These are phyloP conservation scores for Metschnikowia borealis DNA, from an alignment of 805 yeast species.

Conservation along the genomic window DNA sequence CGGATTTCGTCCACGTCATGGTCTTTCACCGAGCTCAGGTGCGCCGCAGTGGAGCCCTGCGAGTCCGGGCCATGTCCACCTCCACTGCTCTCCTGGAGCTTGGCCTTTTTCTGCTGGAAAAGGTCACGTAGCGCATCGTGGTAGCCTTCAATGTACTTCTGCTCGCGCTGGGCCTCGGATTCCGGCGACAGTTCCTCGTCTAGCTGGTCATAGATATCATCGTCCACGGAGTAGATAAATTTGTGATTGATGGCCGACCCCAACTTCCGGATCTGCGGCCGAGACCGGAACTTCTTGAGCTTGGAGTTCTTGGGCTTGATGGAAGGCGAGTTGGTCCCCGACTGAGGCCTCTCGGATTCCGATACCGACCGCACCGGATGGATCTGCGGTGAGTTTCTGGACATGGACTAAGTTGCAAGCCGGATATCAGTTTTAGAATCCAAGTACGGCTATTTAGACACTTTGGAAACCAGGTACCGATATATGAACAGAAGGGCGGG, in stretches of 20 bases:
- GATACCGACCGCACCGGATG: slow-evolving; percentile 13
- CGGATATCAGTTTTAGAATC: no score
- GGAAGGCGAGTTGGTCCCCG: slow-evolving; percentile 11
- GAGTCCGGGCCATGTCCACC: slow-evolving; percentile 5
- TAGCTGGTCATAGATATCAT: slow-evolving; percentile 60
- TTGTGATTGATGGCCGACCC: slow-evolving; percentile 22
- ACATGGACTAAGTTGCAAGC: background rate
- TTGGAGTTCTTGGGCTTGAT: slow-evolving; percentile 11
- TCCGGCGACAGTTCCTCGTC: slow-evolving; percentile 38
- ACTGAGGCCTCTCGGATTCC: slow-evolving; percentile 8
- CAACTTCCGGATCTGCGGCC: slow-evolving; percentile 31
- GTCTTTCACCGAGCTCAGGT: background rate
- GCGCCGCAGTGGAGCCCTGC: background rate
- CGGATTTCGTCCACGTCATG: slow-evolving; percentile 6
- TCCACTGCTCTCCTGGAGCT: slow-evolving; percentile 7
- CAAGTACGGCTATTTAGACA: no score
- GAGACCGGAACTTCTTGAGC: slow-evolving; percentile 20
- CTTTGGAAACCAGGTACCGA: no score
- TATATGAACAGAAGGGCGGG: no score
- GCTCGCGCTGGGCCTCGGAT: slow-evolving; percentile 40
- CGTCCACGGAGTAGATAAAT: slow-evolving; percentile 72
- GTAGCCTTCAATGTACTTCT: slow-evolving; percentile 62
- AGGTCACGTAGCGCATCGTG: slow-evolving; percentile 59
- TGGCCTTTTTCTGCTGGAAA: slow-evolving; percentile 20
- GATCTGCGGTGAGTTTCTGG: slow-evolving; percentile 11